phyloP scores from a whole-genome alignment of 2,329 filamentous ascomycete genomes.

The Penicillium sp. region DNA sequence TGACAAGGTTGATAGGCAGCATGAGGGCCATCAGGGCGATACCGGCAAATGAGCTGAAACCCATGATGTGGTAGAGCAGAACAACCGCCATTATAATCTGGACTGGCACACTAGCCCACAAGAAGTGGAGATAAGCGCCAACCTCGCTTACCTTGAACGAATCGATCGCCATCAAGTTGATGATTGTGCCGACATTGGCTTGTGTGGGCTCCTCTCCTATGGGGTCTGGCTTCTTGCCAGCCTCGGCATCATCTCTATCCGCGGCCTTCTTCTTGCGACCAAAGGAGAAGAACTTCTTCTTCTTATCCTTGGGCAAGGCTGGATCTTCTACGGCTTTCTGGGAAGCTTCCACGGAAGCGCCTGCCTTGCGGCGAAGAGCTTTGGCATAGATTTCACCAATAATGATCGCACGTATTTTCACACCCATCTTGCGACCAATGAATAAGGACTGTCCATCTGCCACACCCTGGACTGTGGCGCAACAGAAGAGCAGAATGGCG shows the following conservation, averaged over 20 bases:
- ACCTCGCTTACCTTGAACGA: slow-evolving; percentile 98
- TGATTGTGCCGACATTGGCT: slow-evolving; percentile 94
- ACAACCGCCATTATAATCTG: slow-evolving; percentile 78
- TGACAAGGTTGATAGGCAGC: slow-evolving; percentile 83
- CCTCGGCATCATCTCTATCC: slow-evolving; percentile 26
- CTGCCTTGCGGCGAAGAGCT: slow-evolving; percentile 84
- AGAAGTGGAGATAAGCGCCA: slow-evolving; percentile 89
- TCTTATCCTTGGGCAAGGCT: slow-evolving; percentile 36
- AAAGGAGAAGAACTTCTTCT: slow-evolving; percentile 53
- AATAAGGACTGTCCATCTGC: slow-evolving; percentile 84
- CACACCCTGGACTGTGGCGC: slow-evolving; percentile 77
- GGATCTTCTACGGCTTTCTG: slow-evolving; percentile 58
- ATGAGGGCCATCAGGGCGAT: slow-evolving; percentile 86
- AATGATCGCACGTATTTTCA: slow-evolving; percentile 88
- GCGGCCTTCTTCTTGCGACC: slow-evolving; percentile 55
- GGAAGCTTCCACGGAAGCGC: slow-evolving; percentile 70
- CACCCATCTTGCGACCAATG: slow-evolving; percentile 91
- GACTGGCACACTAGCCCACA: slow-evolving; percentile 87
- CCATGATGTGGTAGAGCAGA: slow-evolving; percentile 85
- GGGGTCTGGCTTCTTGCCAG: slow-evolving; percentile 16
- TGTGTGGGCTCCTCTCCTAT: slow-evolving; percentile 57
- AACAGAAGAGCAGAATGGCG: slow-evolving; percentile 82
- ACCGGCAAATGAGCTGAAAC: slow-evolving; percentile 88
- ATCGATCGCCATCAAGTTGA: slow-evolving; percentile 99
- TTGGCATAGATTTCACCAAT: slow-evolving; percentile 98